Base-by-base conservation (phyloP, 225 moss, liverwort and hornwort species). In the Marchantia paleacea region DNA sequence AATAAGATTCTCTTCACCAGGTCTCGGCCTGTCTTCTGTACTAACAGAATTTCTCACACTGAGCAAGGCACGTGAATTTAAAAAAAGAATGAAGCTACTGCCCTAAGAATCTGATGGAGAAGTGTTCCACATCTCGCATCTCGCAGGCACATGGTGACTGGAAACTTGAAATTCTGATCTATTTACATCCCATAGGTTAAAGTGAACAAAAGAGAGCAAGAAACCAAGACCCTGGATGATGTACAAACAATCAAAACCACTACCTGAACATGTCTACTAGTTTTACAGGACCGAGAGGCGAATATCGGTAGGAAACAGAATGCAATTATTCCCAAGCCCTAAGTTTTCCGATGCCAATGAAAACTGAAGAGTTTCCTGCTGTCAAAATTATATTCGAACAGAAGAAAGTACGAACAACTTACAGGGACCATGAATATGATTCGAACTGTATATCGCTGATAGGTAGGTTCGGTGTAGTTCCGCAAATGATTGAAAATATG, bases 361-460 rank as follows among this genome's bases (percentile, higher is more conserved):
- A 39, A 39, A 2, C 3, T 39, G 39, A 39, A 39, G 39, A 39
- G 39, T 39, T 39, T 39, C 39, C 5, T 39, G 39, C 39, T 39
- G 39, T 39, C 39, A 39, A 39, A 39, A 39, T 39, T 39, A 39
- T 39, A 39, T n/a, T 51, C 8, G 22, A 72, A 26, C 0, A 25
- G 18, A 63, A 10, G 20, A 48, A 78, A 50, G 48, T 6, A 12
- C 39, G 60, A 72, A 20, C 49, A 62, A 87, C 85, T 76, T 88
- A 96, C 96, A 53, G 94, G 96, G 47, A 92, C 85, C 94, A 96
- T 96, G 64, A 96, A 96, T 58, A 96, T 85, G 30, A 96, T 96
- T 68, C 96, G 91, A 78, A 96, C 91, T 18, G 85, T 96, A 76
- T 96, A 94, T 52, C 92, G 90, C 69, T 96, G 96, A 81, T 84